Evolutionary conservation across 768 basidiomycete species (phyloP), one percentile per base, ranked within the genome.

Genomic region (Rhizopogon vesiculosus): DNA sequence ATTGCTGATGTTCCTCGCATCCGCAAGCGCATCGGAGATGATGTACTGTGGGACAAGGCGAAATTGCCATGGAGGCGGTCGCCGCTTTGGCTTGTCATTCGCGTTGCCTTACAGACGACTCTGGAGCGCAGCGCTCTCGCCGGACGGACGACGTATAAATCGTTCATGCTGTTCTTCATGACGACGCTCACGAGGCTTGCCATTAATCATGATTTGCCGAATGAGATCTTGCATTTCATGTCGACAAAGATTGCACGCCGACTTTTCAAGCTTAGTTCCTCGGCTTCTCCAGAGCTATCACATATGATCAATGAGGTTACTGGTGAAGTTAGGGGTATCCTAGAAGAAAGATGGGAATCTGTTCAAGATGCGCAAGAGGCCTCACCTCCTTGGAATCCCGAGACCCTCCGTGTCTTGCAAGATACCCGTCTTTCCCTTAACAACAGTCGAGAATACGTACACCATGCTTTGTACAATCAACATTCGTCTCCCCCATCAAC

Each of bases 31-130:
- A 67, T 80, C 0, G 69, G 67, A 6, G 80, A 82, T 50, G 76
- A 82, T 22, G 74, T 80, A 2, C 65, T 77, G 2, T 78, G 78
- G 75, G 41, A 68, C 3, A 54, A 67, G 19, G 66, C 74, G 2
- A 50, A 59, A 31, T 64, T 70, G 9, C 53, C 82, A 69, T 83
- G 81, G 81, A 66, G 82, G 28, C 70, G 81, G 22, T 78, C 79
- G 6, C 66, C 78, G 1, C 65, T 79, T 10, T 83, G 81, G 80
- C 73, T 81, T 4, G 61, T 79, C 12, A 62, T 79, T 35, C 76
- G 80, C 7, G 75, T 83, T 4, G 69, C 71, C 1, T 58, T 79
- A 25, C 78, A 80, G 59, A 76, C 70, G 0, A 69, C 73, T 0
- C 61, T 73, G 28, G 58, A 51, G 22, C 61, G 56, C 39, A 60